These are phyloP conservation scores for Daldinia bambusicola DNA, from an alignment of 495 filamentous ascomycete genomes.

Conservation along the genomic window DNA sequence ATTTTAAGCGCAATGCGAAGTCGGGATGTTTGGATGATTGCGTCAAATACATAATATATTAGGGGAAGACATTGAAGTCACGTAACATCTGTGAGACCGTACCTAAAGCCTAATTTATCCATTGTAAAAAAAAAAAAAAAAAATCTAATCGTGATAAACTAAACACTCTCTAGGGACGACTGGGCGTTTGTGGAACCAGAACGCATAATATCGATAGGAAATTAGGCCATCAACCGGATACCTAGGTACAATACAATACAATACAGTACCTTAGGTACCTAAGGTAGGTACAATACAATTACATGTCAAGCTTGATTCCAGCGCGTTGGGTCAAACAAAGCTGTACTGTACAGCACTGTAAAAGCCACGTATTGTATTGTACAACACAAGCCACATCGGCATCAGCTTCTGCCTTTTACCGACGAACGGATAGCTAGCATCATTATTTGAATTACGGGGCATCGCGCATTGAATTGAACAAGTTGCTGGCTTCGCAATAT, in stretches of 20 bases:
- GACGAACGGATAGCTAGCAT: constrained; percentile 13
- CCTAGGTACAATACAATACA: too few species aligned
- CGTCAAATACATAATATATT: background rate
- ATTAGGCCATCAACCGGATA: background rate
- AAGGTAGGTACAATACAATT: too few species aligned
- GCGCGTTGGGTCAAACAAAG: constrained; percentile 5
- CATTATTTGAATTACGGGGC: constrained; percentile 25
- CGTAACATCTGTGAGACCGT: background rate
- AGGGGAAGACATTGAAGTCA: background rate
- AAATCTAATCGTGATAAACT: too few species aligned
- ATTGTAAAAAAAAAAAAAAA: too few species aligned
- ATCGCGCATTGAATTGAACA: constrained; percentile 39
- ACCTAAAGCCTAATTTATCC: background rate
- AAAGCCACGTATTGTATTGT: background rate
- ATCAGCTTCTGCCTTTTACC: constrained; percentile 9
- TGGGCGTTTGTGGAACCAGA: background rate
- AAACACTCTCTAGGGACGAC: too few species aligned
- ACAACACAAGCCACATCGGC: constrained; percentile 33
- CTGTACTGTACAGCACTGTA: background rate
- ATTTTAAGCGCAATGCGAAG: constrained; percentile 25
- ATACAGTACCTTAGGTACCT: too few species aligned
- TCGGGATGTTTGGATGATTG: constrained; percentile 19
- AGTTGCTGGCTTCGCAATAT: constrained; percentile 31
- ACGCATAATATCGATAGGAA: background rate
- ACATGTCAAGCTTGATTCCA: constrained; percentile 15